Conservation (phyloP, 768 basidiomycete genomes). For the Neoboletus brunneissimus region DNA sequence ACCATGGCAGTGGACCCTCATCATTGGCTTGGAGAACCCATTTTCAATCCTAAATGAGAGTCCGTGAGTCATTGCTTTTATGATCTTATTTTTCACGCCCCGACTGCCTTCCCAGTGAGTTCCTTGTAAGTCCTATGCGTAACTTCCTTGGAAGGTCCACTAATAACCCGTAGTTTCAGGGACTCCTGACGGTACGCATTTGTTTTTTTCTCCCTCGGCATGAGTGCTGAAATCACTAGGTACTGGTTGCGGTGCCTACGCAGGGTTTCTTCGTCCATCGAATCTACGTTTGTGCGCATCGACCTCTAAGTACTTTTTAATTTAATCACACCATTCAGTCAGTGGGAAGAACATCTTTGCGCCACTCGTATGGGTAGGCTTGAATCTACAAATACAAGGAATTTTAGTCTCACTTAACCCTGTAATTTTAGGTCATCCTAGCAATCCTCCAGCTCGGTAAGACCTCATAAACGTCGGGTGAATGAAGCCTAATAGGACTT, state of each 20-base stretch:
- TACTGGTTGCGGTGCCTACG: neutral
- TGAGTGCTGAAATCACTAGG: conserved; percentile 2
- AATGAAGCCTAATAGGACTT: neutral
- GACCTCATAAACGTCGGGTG: neutral
- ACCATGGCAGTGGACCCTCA: too few species aligned
- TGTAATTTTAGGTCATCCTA: neutral
- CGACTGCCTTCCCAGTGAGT: neutral
- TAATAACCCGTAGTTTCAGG: conserved; percentile 1
- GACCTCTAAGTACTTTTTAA: too few species aligned
- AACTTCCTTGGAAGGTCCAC: neutral
- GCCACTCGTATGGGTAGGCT: conserved; percentile 3
- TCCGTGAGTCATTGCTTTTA: conserved; percentile 1
- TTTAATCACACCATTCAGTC: too few species aligned
- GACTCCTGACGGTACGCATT: neutral
- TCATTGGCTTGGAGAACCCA: neutral
- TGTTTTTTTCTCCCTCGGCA: neutral
- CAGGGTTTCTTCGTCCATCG: conserved; percentile 17
- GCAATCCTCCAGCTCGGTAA: conserved; percentile 6
- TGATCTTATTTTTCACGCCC: neutral
- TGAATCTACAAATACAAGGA: neutral
- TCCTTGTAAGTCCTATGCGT: neutral
- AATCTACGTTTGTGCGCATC: conserved; percentile 13
- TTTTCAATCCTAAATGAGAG: too few species aligned
- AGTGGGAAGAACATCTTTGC: neutral
- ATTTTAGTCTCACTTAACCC: neutral